Percentiles rank a stretch among this genome's conserved stretches.
These are phyloP conservation scores for Zychaea mexicana DNA, from an alignment of 371 early-diverging fungal species.

Conservation along the genomic window DNA sequence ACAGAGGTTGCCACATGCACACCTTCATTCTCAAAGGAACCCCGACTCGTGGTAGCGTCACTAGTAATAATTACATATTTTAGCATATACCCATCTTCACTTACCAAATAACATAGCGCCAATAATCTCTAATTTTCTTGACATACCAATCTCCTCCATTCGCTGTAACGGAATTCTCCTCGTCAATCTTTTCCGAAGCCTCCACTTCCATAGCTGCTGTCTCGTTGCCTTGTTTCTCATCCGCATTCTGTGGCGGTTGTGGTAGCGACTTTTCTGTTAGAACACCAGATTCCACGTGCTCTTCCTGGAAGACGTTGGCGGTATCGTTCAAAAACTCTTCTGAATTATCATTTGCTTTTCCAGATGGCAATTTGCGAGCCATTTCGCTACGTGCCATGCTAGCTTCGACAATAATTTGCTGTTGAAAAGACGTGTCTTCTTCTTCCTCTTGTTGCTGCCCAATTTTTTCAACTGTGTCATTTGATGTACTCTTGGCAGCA, in stretches of 20 bases:
- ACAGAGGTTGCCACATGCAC: constrained; percentile 15
- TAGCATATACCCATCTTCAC: neutral
- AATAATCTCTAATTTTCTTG: neutral
- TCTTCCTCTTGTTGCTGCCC: neutral
- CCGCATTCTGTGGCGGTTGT: neutral
- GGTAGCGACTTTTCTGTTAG: neutral
- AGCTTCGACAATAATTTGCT: constrained; percentile 53
- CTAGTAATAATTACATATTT: neutral
- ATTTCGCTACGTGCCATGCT: constrained; percentile 53
- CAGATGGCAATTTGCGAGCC: constrained; percentile 36
- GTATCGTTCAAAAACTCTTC: constrained; percentile 51
- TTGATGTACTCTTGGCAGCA: neutral
- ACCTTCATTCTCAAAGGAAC: constrained; percentile 35
- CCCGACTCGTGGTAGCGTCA: constrained; percentile 21
- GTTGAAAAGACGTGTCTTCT: constrained; percentile 28
- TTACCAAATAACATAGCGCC: neutral
- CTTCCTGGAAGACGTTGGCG: constrained; percentile 47
- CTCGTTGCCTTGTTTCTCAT: neutral
- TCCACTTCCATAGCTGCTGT: neutral
- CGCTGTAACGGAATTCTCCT: neutral
- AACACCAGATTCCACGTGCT: constrained; percentile 7
- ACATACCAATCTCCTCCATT: neutral
- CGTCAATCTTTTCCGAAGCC: neutral
- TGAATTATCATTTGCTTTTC: constrained; percentile 41
- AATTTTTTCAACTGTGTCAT: no score